Percentiles rank a stretch among this genome's conserved stretches.
Evolutionary conservation across 345 rosid genomes (phyloP).

Genomic region (Pistacia integerrima): DNA sequence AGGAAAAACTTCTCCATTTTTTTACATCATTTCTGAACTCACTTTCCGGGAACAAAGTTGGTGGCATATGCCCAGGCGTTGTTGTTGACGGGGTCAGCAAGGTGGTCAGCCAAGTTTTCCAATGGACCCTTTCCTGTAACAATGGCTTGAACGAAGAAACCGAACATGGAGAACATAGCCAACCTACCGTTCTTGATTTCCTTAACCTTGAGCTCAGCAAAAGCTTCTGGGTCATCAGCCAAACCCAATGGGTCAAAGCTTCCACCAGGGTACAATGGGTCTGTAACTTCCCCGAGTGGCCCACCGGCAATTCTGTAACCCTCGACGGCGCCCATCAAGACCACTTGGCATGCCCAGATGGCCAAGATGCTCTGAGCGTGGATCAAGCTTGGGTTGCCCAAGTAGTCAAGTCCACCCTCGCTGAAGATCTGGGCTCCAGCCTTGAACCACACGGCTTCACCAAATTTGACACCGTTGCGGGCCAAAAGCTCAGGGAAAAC

Average conservation of each 20-base stretch:
- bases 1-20: background rate
- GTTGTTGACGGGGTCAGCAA: constrained; percentile 86
- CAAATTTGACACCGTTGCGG: constrained; percentile 74
- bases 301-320: constrained; percentile 77
- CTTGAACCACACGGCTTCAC: constrained; percentile 88
- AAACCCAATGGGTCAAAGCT: constrained; percentile 86
- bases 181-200: constrained; percentile 82
- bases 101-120: constrained; percentile 82
- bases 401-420: constrained; percentile 80
- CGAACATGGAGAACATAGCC: constrained; percentile 91
- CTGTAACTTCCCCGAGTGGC: constrained; percentile 68
- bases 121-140: constrained; percentile 83
- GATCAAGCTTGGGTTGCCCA: constrained; percentile 81
- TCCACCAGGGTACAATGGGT: constrained; percentile 77
- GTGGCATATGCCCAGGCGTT: constrained; percentile 90
- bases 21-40: constrained; percentile 17
- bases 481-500: constrained; percentile 82
- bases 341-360: constrained; percentile 71
- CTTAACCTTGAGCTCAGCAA: constrained; percentile 81
- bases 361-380: constrained; percentile 84
- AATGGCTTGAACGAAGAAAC: constrained; percentile 84
- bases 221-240: constrained; percentile 85
- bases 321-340: constrained; percentile 77
- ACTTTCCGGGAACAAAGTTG: constrained; percentile 89
- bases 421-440: constrained; percentile 84